Base-by-base conservation (phyloP, 305 asterid species). In the Coffea humblotiana region DNA sequence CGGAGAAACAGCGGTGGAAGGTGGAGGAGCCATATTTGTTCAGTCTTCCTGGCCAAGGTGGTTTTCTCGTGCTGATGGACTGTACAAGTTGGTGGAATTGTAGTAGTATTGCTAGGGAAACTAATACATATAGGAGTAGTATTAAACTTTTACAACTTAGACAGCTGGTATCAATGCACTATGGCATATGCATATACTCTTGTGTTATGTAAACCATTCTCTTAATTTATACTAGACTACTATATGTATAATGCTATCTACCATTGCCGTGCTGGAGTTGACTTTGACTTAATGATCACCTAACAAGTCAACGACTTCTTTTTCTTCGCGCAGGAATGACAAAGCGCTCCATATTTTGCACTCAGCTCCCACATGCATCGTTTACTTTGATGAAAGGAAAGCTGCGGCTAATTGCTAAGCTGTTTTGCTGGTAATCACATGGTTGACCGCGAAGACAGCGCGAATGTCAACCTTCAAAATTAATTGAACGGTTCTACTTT, bases 1-100 rank as follows among this genome's bases (percentile, higher is more conserved):
- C 5, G 89, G 89, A 21, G 92, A 78, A 52, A 81, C 81, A 2
- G 74, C 79, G 71, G 25, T 40, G 15, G 85, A 77, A 18, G 89
- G 88, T 1, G 89, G 87, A 7, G 90, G 86, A 71, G 89, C 82
- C 92, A 86, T 86, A 7, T 74, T 37, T 10, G 14, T 15, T 18
- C 64, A 77, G 40, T 4, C 73, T 25, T 32, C 37, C 43, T 45
- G 8, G 19, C 77, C 15, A 19, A 25, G 11, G n/a, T 8, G 4
- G 27, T 6, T 37, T 54, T 35, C 71, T 45, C 18, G 5, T 27
- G 2, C 64, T 18, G 37, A 37, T 7, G 3, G 3, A 49, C 32
- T 32, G 9, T 60, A 8, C 8, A 60, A 60, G 25, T 60, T 60
- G 65, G 27, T 21, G 12, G 12, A 23, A 21, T 21, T 60, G 23